Conservation (phyloP, 352 stramenopile genomes). For the Phytophthora melonis region DNA sequence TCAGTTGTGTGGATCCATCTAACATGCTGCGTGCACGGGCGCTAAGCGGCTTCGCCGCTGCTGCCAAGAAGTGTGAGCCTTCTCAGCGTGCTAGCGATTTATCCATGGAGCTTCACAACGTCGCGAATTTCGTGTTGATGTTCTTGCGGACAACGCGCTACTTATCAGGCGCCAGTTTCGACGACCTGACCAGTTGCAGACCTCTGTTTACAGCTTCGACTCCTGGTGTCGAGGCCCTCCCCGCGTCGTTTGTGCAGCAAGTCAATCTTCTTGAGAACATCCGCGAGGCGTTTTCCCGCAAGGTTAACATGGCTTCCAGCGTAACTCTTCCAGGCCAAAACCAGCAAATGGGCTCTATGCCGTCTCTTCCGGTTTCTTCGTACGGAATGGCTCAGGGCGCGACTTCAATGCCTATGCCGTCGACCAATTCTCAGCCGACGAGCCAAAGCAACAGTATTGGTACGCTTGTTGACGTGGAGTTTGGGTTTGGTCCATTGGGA, state of each 20-base stretch:
- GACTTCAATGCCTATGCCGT: slow-evolving; percentile 12
- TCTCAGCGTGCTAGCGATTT: slow-evolving; percentile 59
- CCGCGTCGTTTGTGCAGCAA: slow-evolving; percentile 79
- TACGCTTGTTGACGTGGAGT: slow-evolving; percentile 72
- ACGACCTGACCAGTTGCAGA: slow-evolving; percentile 69
- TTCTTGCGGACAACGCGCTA: slow-evolving; percentile 76
- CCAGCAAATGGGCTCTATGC: slow-evolving; percentile 19
- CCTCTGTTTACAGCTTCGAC: slow-evolving; percentile 56
- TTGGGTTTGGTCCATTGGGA: slow-evolving; percentile 71
- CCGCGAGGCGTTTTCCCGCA: slow-evolving; percentile 50
- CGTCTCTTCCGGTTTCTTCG: slow-evolving; percentile 26
- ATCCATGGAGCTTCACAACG: slow-evolving; percentile 71
- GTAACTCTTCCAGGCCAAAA: slow-evolving; percentile 5
- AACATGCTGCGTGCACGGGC: slow-evolving; percentile 61
- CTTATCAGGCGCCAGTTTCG: slow-evolving; percentile 61
- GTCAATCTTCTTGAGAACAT: slow-evolving; percentile 74
- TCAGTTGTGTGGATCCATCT: slow-evolving; percentile 80
- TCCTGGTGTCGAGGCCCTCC: slow-evolving; percentile 60
- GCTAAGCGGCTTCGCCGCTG: slow-evolving; percentile 64
- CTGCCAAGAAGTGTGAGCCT: slow-evolving; percentile 58
- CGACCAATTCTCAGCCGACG: slow-evolving; percentile 13
- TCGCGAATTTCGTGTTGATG: slow-evolving; percentile 82
- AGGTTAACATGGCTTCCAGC: slow-evolving; percentile 27
- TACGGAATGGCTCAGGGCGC: slow-evolving; percentile 25
- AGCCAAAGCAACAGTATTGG: slow-evolving; percentile 31